These are phyloP conservation scores for Boletus rex-veris DNA, from an alignment of 768 basidiomycete genomes.

Conservation along the genomic window DNA sequence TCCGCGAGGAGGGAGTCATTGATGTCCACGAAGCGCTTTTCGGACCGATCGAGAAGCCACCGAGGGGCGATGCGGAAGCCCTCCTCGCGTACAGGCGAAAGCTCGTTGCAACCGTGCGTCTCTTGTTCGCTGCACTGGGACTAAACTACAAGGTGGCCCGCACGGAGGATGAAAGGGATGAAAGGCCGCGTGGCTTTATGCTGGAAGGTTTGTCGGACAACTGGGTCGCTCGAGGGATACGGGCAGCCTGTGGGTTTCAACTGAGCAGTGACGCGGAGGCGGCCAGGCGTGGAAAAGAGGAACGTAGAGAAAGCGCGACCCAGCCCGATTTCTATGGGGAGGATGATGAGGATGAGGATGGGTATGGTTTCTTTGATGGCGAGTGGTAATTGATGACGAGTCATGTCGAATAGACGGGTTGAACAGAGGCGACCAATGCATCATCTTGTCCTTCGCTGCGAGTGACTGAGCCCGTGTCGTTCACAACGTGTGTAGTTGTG, in stretches of 20 bases:
- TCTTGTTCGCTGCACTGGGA: slow-evolving; percentile 8
- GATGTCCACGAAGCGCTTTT: slow-evolving; percentile 7
- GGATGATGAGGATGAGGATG: too few relatives aligned
- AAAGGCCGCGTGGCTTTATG: neutral
- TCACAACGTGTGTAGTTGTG: too few relatives aligned
- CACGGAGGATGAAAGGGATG: slow-evolving; percentile 8
- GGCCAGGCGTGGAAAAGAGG: too few relatives aligned
- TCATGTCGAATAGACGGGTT: too few relatives aligned
- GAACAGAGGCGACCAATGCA: too few relatives aligned
- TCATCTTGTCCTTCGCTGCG: too few relatives aligned
- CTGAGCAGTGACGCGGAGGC: neutral
- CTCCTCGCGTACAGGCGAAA: neutral
- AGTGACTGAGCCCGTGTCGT: too few relatives aligned
- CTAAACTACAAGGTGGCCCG: slow-evolving; percentile 7
- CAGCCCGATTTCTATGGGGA: too few relatives aligned
- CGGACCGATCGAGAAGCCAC: neutral
- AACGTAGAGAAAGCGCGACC: too few relatives aligned
- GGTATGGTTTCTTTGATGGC: too few relatives aligned
- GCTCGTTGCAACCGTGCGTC: slow-evolving; percentile 1
- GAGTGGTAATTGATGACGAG: too few relatives aligned
- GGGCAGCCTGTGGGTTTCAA: slow-evolving; percentile 8
- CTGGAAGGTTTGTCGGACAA: slow-evolving; percentile 10
- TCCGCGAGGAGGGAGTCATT: slow-evolving; percentile 4
- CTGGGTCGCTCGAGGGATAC: slow-evolving; percentile 14
- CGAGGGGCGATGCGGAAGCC: neutral